Base-by-base conservation (phyloP, 352 stramenopile species). In the Phytopythium ostracodes region DNA sequence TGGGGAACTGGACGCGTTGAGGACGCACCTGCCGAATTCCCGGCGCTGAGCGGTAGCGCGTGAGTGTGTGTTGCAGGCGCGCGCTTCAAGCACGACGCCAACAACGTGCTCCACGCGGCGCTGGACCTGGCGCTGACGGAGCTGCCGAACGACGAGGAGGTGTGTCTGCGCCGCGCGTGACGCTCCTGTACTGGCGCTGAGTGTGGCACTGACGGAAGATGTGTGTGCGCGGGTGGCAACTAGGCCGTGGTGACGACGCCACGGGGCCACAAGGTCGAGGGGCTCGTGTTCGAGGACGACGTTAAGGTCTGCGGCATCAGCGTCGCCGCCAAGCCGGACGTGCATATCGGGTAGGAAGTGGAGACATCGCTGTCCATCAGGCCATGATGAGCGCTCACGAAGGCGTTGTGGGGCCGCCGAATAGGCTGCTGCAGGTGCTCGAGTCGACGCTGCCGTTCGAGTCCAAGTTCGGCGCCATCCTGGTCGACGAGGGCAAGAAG, bases 61-160 rank as follows among this genome's bases (percentile, higher is more conserved):
- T n/a, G n/a, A n/a, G 27, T 58, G 36, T 56, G 20, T 7, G 5
- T 6, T 12, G 46, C 22, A 89, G 79, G 79, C 40, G 65, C 67
- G 20, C 77, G 78, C 22, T 95, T 95, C 63, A 68, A 79, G 25
- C 86, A 93, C 58, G 81, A 88, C 56, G 86, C 86, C 8, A 82
- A 95, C 59, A 72, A 70, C 2, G 75, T 95, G 25, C 57, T 95
- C 40, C 84, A 84, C 17, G 79, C 83, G 29, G 71, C 82, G 17
- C 22, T 94, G 29, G 84, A 92, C 52, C 60, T 90, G 51, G 86
- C 86, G 38, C 68, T 94, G 22, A 91, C 86, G 7, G 80, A 92
- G 61, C 63, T 94, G 31, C 86, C 86, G 29, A 94, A 88, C 54
- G 82, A 94, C 51, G 84, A 92, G 56, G 80, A 93, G 67, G 82